A percentile compares a stretch with the other conserved stretches of the same genome.
These are phyloP conservation scores for Phytophthora parvispora DNA, from an alignment of 352 stramenopile species.

Conservation along the genomic window DNA sequence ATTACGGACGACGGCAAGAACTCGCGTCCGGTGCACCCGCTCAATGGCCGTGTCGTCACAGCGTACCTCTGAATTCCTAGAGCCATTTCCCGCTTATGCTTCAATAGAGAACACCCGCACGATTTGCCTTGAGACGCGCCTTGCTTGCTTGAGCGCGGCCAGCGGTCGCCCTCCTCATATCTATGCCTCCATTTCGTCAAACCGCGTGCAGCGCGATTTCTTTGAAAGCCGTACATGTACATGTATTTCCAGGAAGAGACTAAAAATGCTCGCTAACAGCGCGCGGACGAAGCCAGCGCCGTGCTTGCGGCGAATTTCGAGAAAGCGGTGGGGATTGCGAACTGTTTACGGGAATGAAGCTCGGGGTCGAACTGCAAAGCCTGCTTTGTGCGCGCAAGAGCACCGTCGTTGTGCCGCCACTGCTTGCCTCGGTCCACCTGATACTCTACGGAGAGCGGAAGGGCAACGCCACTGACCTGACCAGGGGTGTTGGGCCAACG, in stretches of 20 bases:
- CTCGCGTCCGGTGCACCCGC: slow-evolving; percentile 31
- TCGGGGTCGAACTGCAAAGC: too few species aligned
- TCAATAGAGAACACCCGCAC: slow-evolving; percentile 5
- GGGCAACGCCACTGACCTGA: neutral
- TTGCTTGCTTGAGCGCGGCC: slow-evolving; percentile 16
- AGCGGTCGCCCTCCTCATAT: neutral
- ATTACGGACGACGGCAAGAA: slow-evolving; percentile 41
- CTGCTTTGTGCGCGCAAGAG: too few species aligned
- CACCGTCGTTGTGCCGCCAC: neutral
- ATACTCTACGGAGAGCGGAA: neutral
- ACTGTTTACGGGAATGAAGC: too few species aligned
- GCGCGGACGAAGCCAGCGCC: too few species aligned
- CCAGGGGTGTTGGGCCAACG: neutral
- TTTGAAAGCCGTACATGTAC: too few species aligned
- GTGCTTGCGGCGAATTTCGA: neutral
- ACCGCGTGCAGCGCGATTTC: too few species aligned
- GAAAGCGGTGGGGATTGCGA: slow-evolving; percentile 9
- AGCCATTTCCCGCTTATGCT: neutral
- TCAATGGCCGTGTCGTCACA: slow-evolving; percentile 36
- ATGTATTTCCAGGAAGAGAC: neutral
- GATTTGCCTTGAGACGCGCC: slow-evolving; percentile 22
- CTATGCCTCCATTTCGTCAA: slow-evolving; percentile 5
- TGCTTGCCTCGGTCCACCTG: neutral
- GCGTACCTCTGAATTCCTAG: slow-evolving; percentile 22
- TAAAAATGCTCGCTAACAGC: neutral